Percentiles rank a stretch among this genome's conserved stretches.
These are phyloP conservation scores for Gomphus sp. DNA, from an alignment of 1,284 basidiomycete species.

Conservation along the genomic window DNA sequence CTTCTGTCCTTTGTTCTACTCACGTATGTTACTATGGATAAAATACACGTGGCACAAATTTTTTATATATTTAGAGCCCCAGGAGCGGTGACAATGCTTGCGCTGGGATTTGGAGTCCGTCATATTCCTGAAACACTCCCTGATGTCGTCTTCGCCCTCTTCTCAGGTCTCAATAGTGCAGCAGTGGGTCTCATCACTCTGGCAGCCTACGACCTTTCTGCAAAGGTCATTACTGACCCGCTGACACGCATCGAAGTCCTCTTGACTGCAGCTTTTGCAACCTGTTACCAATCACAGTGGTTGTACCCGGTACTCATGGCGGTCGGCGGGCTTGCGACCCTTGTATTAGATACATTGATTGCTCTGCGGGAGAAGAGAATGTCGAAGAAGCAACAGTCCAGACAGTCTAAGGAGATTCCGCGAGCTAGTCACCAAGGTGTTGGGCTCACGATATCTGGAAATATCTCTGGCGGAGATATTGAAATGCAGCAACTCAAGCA, in stretches of 20 bases:
- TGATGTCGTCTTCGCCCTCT: constrained; percentile 37
- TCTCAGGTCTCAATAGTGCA: constrained; percentile 49
- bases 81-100: constrained; percentile 43
- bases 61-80: constrained; percentile 24
- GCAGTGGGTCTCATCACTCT: constrained; percentile 50
- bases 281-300: constrained; percentile 39
- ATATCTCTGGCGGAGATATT: not conserved
- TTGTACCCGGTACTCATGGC: constrained; percentile 32
- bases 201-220: constrained; percentile 41
- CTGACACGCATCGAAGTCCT: constrained; percentile 39
- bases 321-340: constrained; percentile 22
- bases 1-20: constrained; percentile 8
- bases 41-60: not conserved
- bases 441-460: not conserved
- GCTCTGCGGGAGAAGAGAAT: constrained; percentile 12
- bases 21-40: not conserved
- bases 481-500: not conserved
- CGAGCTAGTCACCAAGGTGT: not conserved
- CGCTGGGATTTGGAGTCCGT: constrained; percentile 38
- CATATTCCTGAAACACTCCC: constrained; percentile 37
- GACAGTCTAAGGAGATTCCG: not conserved
- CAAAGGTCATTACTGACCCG: constrained; percentile 38
- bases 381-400: too few relatives aligned
- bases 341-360: constrained; percentile 24
- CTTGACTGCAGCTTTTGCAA: constrained; percentile 21